Evolutionary conservation across 2,329 filamentous ascomycete species (phyloP).

Genomic region (Zasmidium citrigriseum): DNA sequence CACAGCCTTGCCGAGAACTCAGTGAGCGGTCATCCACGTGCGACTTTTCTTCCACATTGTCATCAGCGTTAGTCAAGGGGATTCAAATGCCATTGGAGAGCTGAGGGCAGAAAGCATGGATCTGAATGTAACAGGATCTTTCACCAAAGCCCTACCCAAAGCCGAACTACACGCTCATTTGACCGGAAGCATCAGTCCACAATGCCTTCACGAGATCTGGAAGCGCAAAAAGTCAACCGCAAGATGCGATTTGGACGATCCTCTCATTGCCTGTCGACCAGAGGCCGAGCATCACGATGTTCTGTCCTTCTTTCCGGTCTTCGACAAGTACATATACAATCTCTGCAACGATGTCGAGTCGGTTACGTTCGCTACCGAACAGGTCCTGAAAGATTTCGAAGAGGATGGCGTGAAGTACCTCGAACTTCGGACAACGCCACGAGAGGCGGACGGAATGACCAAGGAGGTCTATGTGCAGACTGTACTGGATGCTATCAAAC

Average conservation of each 20-base stretch:
- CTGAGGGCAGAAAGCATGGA: too few relatives aligned
- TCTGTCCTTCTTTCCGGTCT: slow-evolving; percentile 72
- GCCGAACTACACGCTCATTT: slow-evolving; percentile 75
- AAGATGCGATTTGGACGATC: slow-evolving; percentile 63
- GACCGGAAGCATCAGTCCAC: slow-evolving; percentile 73
- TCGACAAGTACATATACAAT: slow-evolving; percentile 77
- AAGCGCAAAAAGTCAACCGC: slow-evolving; percentile 44
- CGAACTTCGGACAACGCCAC: slow-evolving; percentile 78
- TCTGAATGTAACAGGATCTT: slow-evolving; percentile 22
- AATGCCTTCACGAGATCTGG: slow-evolving; percentile 76
- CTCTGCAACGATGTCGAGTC: slow-evolving; percentile 62
- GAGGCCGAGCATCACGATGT: slow-evolving; percentile 46
- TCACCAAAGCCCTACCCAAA: slow-evolving; percentile 43
- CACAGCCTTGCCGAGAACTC: too few relatives aligned
- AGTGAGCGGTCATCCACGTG: too few relatives aligned
- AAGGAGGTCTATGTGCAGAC: slow-evolving; percentile 65
- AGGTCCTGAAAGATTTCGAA: slow-evolving; percentile 67
- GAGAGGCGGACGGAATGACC: slow-evolving; percentile 57
- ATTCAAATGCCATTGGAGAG: too few relatives aligned
- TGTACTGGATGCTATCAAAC: slow-evolving; percentile 66
- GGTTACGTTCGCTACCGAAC: slow-evolving; percentile 61
- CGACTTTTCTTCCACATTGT: too few relatives aligned
- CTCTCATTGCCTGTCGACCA: slow-evolving; percentile 66
- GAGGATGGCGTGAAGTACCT: slow-evolving; percentile 74
- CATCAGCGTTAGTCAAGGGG: too few relatives aligned